Evolutionary conservation across 306 rosid genomes (phyloP).

Genomic region (Styphnolobium japonicum): DNA sequence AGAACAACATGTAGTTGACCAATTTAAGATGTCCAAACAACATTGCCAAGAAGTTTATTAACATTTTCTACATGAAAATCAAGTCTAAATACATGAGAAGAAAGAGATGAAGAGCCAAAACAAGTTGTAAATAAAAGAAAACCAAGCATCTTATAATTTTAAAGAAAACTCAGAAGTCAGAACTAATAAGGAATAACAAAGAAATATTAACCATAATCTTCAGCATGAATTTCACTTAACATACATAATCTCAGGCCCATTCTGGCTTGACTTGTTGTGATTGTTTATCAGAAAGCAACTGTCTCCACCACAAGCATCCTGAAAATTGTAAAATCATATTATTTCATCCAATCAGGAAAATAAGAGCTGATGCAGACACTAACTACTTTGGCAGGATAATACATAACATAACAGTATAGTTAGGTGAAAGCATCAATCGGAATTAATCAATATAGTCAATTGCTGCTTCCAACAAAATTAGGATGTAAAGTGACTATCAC

Average conservation of each 20-base stretch:
- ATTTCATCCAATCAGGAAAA: conserved; percentile 16
- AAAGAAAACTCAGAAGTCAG: background rate
- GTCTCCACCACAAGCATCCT: conserved; percentile 80
- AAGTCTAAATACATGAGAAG: background rate
- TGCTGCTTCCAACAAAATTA: conserved; percentile 19
- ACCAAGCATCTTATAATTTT: conserved; percentile 5
- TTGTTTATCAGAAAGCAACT: conserved; percentile 75
- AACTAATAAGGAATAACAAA: background rate
- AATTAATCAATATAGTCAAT: background rate
- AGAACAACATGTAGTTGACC: background rate
- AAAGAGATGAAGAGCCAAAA: background rate
- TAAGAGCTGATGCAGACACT: background rate
- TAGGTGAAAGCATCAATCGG: background rate
- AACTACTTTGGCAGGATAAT: background rate
- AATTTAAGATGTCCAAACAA: background rate
- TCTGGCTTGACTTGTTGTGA: conserved; percentile 47
- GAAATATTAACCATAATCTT: background rate
- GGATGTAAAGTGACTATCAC: background rate
- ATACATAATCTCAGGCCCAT: conserved; percentile 68
- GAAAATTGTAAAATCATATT: conserved; percentile 11
- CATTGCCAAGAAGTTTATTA: background rate
- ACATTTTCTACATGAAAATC: conserved; percentile 10
- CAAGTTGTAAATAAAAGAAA: background rate
- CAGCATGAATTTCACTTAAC: conserved; percentile 25
- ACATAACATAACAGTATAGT: background rate